Base-by-base conservation (phyloP, 148 eudicot species). In the Mesembryanthemum crystallinum region DNA sequence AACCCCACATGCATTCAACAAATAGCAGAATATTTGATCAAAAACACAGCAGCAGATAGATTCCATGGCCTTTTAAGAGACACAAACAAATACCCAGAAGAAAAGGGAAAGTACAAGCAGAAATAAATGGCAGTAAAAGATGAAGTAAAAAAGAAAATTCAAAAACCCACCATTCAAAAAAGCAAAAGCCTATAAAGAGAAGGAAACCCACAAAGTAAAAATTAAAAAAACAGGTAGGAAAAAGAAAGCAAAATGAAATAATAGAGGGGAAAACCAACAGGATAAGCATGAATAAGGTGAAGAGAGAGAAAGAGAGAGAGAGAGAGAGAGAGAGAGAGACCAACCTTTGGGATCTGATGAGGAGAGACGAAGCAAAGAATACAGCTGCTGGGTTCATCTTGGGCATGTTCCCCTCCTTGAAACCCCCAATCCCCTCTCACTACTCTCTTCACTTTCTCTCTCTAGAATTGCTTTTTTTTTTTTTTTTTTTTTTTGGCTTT, bases 391-490 rank as follows among this genome's bases (percentile, higher is more conserved):
- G 88, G 89, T 77, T 78, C 74, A 85, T 80, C 76, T 84, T 80
- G 83, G 83, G 82, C 92, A 89, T 89, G 89, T 89, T 76, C 78
- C 89, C 88, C 76, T 72, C 65, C 79, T 71, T 82, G 78, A 82
- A 79, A 82, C 84, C 83, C 71, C 82, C 79, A 54, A 69, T 68
- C 73, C 66, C 47, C 64, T 63, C 71, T 55, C 49, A 62, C 76
- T n/a, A 67, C 71, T 78, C 73, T 78, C 64, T 75, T n/a, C n/a
- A n/a, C 29, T 55, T 3, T 51, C 64, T 54, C n/a, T 69, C 69
- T 35, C 14, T 69, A 24, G 1, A 45, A 15, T 32, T 59, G 42
- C 25, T 24, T 14, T 43, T 69, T 27, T 42, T 23, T 47, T 63
- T 39, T 4, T 37, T 8, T 29, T 12, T 52, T 18, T 17, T 69